phyloP scores from a whole-genome alignment of 768 basidiomycete genomes.

The Tulasnella calospora region DNA sequence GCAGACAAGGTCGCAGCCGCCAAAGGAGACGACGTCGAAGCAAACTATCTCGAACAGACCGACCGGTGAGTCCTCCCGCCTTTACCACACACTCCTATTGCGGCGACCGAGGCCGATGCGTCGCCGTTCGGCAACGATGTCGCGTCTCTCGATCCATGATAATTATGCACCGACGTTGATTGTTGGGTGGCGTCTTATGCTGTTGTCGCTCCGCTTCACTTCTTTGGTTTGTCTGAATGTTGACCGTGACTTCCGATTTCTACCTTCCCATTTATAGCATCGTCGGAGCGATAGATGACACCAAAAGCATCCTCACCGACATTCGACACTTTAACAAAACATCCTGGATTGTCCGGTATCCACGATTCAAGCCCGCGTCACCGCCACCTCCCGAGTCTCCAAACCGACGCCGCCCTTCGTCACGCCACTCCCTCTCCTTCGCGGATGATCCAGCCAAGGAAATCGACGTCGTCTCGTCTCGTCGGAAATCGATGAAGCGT shows the following conservation, averaged over 20 bases:
- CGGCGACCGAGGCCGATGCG: not conserved
- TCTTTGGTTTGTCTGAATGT: not conserved
- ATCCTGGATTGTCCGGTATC: constrained; percentile 87
- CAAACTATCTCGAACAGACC: constrained; percentile 68
- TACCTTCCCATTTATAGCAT: constrained; percentile 52
- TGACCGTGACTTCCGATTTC: not conserved
- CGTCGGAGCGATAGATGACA: constrained; percentile 67
- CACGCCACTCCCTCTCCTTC: constrained; percentile 72
- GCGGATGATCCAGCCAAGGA: constrained; percentile 71
- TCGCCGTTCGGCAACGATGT: not conserved
- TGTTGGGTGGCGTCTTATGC: no score
- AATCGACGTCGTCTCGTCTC: constrained; percentile 59
- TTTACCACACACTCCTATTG: not conserved
- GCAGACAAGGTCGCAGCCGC: constrained; percentile 36
- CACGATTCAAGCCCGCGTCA: constrained; percentile 34
- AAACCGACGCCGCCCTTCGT: constrained; percentile 33
- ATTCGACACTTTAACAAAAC: constrained; percentile 76
- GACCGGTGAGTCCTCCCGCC: constrained; percentile 52
- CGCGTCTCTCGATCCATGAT: not conserved
- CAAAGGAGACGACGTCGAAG: constrained; percentile 59
- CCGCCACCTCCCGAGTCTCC: constrained; percentile 24
- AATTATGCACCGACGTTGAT: no score
- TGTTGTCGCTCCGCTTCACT: no score
- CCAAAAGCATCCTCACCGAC: constrained; percentile 62
- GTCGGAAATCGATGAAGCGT: constrained; percentile 45